Base-by-base conservation (phyloP, 495 filamentous ascomycete species). In the Poronia punctata region DNA sequence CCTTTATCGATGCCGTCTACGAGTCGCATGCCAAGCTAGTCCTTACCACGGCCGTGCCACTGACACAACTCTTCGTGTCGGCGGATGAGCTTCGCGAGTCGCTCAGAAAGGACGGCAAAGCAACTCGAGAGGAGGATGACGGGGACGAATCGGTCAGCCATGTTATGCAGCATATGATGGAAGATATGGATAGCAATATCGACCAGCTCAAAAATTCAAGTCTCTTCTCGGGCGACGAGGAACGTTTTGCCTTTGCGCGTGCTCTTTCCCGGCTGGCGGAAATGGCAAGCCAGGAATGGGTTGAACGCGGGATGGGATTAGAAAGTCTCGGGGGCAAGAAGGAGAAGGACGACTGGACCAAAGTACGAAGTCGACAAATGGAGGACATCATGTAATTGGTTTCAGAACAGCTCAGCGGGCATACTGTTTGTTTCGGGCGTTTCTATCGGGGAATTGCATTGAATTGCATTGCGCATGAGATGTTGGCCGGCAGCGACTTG, bases 1-100 rank as follows among this genome's bases (percentile, higher is more conserved):
- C 92, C 0, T 95, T 98, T 50, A 83, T 98, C 36, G 92, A 98
- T 60, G 89, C 92, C 7, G 82, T 92, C 21, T 98, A 98, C 64
- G 92, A 72, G 58, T 71, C 61, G 44, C 72, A 85, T 66, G 89
- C 88, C n/a, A 96, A 95, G 63, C 74, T 98, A 3, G 92, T 95
- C 14, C 76, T 98, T 9, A 98, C 92, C 0, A 86, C 83, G 30
- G 86, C 80, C 18, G 84, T 88, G 4, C 87, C 92, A 0, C 66
- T 97, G 0, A 73, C 76, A 18, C 79, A 92, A 54, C 76, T 98
- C 28, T 98, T 98, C 67, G 75, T 97, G 43, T 88, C 84, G n/a
- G 72, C 76, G 23, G 67, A 76, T 8, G 92, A 98, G 58, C 62
- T 95, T 25, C 59, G 62, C 23, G 69, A 79, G 36, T 70, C 69